Evolutionary conservation across 2,329 filamentous ascomycete species (phyloP).

Genomic region (Neofusicoccum parvum): DNA sequence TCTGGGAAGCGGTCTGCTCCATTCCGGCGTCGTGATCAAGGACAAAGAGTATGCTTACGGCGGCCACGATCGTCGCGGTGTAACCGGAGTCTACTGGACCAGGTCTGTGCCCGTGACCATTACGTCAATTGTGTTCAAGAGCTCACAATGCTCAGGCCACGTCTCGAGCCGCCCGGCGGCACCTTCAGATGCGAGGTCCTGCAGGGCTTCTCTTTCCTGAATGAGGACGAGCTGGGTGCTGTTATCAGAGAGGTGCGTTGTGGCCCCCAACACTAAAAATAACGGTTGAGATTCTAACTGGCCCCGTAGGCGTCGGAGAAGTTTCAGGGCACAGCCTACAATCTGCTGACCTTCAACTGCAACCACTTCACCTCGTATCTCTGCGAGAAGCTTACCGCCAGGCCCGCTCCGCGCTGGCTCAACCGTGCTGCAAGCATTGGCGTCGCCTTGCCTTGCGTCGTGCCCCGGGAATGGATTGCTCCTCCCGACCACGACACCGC

Average conservation of each 20-base stretch:
- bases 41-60: conserved; percentile 83
- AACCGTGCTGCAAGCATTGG: conserved; percentile 85
- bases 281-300: conserved; percentile 24
- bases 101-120: conserved; percentile 38
- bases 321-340: conserved; percentile 77
- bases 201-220: conserved; percentile 75
- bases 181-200: conserved; percentile 75
- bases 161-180: conserved; percentile 72
- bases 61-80: conserved; percentile 69
- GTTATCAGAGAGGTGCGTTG: conserved; percentile 59
- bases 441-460: conserved; percentile 77
- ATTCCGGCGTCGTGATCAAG: conserved; percentile 81
- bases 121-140: conserved; percentile 2
- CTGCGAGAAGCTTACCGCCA: conserved; percentile 71
- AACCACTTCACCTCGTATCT: conserved; percentile 85
- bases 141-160: conserved; percentile 47
- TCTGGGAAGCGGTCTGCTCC: conserved; percentile 74
- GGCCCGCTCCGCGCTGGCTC: conserved; percentile 72
- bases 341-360: conserved; percentile 81
- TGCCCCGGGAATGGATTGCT: conserved; percentile 79
- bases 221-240: conserved; percentile 68
- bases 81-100: conserved; percentile 84
- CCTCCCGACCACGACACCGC: conserved; percentile 75
- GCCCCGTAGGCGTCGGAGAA: conserved; percentile 61
- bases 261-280: neutral